Evolutionary conservation across 257 asterid genomes (phyloP).

Genomic region (Solanum sitiens): DNA sequence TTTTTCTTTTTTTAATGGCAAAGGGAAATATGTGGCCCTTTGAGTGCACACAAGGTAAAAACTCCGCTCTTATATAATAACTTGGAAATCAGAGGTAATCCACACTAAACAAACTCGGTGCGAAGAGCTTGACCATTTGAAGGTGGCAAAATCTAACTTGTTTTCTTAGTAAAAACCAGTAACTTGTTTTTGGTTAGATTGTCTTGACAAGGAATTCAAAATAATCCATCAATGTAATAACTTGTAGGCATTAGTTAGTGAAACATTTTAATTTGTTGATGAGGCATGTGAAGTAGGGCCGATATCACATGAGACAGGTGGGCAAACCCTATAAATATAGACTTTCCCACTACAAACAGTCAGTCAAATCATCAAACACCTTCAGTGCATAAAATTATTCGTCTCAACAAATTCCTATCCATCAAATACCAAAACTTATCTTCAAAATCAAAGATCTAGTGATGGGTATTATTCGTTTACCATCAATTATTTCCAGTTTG

Average conservation of each 20-base stretch:
- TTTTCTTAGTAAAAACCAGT: no score
- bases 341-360: background rate
- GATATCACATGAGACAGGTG: background rate
- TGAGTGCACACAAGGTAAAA: no score
- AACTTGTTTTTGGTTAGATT: no score
- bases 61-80: no score
- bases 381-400: background rate
- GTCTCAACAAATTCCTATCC: background rate
- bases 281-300: constrained; percentile 8
- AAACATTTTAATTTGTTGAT: background rate
- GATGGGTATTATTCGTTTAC: constrained; percentile 24
- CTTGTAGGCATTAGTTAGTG: no score
- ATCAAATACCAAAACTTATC: background rate
- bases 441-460: no score
- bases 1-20: no score
- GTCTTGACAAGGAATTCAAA: no score
- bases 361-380: background rate
- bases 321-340: background rate
- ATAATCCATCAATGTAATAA: background rate
- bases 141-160: background rate
- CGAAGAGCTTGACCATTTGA: background rate
- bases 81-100: no score
- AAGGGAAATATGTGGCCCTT: no score
- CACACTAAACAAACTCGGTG: fast-evolving
- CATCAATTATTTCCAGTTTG: background rate